phyloP scores from a whole-genome alignment of 2,329 filamentous ascomycete genomes.

The Phialophora macrospora region DNA sequence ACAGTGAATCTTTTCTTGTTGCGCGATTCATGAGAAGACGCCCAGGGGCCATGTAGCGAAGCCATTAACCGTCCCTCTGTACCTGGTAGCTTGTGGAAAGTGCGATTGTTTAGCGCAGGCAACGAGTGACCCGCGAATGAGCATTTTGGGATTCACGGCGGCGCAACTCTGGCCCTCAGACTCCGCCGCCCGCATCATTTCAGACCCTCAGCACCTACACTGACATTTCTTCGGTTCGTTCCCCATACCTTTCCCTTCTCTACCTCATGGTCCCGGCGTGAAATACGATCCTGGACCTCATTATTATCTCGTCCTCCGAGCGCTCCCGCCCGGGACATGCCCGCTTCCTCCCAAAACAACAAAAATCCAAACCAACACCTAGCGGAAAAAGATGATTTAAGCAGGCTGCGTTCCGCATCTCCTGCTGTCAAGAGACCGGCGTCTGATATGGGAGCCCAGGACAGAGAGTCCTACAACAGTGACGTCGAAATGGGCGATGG shows the following conservation, averaged over 20 bases:
- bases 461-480: constrained; percentile 39
- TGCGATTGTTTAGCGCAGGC: constrained; percentile 13
- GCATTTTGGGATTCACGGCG: not conserved
- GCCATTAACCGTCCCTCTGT: not conserved
- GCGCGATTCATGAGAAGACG: not conserved
- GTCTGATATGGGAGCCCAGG: constrained; percentile 58
- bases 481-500: constrained; percentile 45
- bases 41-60: not conserved
- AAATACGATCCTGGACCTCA: constrained; percentile 26
- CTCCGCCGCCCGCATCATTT: constrained; percentile 22
- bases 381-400: constrained; percentile 39
- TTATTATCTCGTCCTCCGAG: constrained; percentile 41
- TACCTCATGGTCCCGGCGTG: constrained; percentile 34
- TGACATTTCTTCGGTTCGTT: constrained; percentile 13
- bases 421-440: constrained; percentile 60
- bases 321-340: constrained; percentile 43
- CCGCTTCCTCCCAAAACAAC: constrained; percentile 38
- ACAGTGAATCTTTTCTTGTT: not conserved
- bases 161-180: constrained; percentile 11
- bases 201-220: constrained; percentile 24
- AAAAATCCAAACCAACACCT: constrained; percentile 37
- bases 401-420: constrained; percentile 52
- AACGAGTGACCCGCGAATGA: constrained; percentile 13
- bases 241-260: constrained; percentile 15
- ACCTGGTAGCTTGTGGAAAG: not conserved